Evolutionary conservation across 495 filamentous ascomycete species (phyloP), one percentile per base, ranked within the genome.

Genomic region (Astrocystis sublimbata): DNA sequence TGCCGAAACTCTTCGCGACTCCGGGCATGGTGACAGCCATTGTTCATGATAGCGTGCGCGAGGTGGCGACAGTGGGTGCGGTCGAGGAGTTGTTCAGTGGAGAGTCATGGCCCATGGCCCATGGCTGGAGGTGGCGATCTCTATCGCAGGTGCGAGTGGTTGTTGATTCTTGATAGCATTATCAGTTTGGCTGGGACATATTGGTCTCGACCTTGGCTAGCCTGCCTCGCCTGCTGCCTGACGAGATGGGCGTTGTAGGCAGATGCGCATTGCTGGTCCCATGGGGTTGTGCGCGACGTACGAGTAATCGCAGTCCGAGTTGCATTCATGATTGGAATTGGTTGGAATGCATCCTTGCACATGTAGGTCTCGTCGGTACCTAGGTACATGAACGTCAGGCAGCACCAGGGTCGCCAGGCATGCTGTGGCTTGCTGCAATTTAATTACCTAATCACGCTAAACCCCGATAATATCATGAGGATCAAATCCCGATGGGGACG

Each of bases 161-260:
- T 30, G 19, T 42, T 49, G 19, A 5, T 33, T 17, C 7, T 57
- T 15, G 6, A 57, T 26, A 55, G 28, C 8, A 52, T 52, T 8
- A 7, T 24, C 23, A 4, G 28, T 47, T 24, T 26, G 46, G 13
- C n/a, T 13, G 9, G 23, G 23, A 35, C 30, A 28, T 5, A 17
- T n/a, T 21, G 15, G 19, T n/a, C 51, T 35, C 33, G 12, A 23
- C 33, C 28, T 15, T 15, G 3, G n/a, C 28, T 31, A 36, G 50
- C 53, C 24, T 28, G 43, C n/a, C n/a, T n/a, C n/a, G n/a, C n/a
- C n/a, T 57, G 54, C 40, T 57, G 54, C 54, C 54, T 57, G 40
- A 7, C n/a, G 15, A 21, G 26, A n/a, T 17, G n/a, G 30, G n/a
- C 26, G 23, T 36, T 41, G 36, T 8, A 56, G 52, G 52, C 36